Base-by-base conservation (phyloP, 495 filamentous ascomycete species). In the Penicillium coffeae region DNA sequence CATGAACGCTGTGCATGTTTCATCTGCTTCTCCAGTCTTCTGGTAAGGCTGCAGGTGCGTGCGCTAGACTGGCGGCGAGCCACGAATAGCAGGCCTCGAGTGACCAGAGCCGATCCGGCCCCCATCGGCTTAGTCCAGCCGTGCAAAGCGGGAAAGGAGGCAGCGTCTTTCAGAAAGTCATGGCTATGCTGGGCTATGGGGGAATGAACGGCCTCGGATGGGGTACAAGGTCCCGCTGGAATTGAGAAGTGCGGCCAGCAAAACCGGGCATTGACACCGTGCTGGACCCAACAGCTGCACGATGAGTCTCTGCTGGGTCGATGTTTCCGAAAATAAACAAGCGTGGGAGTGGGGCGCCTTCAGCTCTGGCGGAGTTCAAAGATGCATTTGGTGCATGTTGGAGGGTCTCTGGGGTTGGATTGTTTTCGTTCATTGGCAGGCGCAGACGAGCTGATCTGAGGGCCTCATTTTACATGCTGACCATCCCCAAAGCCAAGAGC, bases 11-110 rank as follows among this genome's bases (percentile, higher is more conserved):
- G 5, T 30, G 25, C 25, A 30, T 4, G 25, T 30, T 30, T 30
- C 25, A 10, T 30, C 25, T 4, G 5, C 21, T 16, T 9, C 14
- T 19, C 42, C 27, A 45, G 25, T 30, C 10, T 13, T 6, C 35
- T 48, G 33, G 43, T 61, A 63, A 63, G 57, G 60, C 57, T 63
- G 60, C 57, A 63, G 52, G 52, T 27, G 33, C 45, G 42, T 58
- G 48, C 57, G 47, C 57, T 52, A 54, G 38, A 50, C 41, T 58
- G 30, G 42, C 30, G 2, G 16, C 45, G 27, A 12, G 9, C 44
- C 22, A 22, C 51, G 45, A 57, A 63, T 50, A 54, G 39, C 30
- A 47, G 21, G 42, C 33, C n/a, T 22, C 16, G 18, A 21, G 15
- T 25, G 42, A 19, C 42, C 16, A 13, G 41, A 8, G 42, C 42